Base-by-base conservation (phyloP, 257 asterid species). In the Solanum sitiens region DNA sequence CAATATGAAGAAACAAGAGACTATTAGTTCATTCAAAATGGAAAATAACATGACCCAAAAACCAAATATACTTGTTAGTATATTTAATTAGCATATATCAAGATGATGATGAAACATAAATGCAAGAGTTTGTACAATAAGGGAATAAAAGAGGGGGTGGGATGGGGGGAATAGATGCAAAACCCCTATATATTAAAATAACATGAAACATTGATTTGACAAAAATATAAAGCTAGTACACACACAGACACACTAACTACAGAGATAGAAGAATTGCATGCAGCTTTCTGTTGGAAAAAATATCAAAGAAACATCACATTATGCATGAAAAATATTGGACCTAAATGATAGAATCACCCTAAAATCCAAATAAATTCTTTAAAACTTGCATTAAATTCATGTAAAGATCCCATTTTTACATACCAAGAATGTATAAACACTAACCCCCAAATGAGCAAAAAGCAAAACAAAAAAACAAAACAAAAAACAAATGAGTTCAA, bases 181-280 rank as follows among this genome's bases (percentile, higher is more conserved):
- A 76, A 77, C 68, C 63, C 87, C 91, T 89, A 91, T 90, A 89
- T 88, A 67, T 89, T 93, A 94, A 90, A 93, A 93, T 83, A 90
- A 92, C 93, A 73, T 61, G 88, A 90, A 94, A 86, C 68, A 20
- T 77, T 83, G 88, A 88, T 21, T 85, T 72, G 86, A 50, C 80
- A 59, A 90, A 86, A 76, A 39, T 33, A 61, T 83, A 77, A 84
- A 27, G 30, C 14, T 18, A 27, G 30, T 27, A 27, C 30, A 27
- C 30, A 27, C 30, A 45, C 42, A 63, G 11, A 61, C 65, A 40
- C 73, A 85, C 30, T 13, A 27, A 68, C 37, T 67, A 30, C 79
- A 85, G 44, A 83, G 4, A 76, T n/a, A n/a, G 86, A 59, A 83
- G 80, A 50, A 67, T 42, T 59, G 30, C 70, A 42, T 85, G 73